Base-by-base conservation (phyloP, 2,329 filamentous ascomycete genomes). In the Bimuria novae-zelandiae region DNA sequence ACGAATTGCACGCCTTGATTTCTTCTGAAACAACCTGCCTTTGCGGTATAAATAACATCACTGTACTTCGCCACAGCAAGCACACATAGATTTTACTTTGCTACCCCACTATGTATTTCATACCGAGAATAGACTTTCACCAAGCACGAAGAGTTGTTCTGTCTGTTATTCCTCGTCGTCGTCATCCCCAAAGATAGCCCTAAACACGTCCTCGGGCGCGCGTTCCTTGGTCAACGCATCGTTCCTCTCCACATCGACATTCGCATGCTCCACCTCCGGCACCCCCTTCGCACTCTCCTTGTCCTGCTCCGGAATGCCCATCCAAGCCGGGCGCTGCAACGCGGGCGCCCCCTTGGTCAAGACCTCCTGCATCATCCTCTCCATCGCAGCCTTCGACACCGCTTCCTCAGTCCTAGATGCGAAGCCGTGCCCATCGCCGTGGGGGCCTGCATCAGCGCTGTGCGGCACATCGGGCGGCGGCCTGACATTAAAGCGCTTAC, bases 401-500 rank as follows among this genome's bases (percentile, higher is more conserved):
- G 83, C 72, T 53, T 82, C 81, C 41, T 75, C 66, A 0, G 68
- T 66, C 40, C 58, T 65, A 7, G 60, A 21, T 17, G 61, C 62
- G 37, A 60, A 61, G 27, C 51, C 52, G 33, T 53, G 51, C 56
- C 74, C 61, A 70, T 78, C 68, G n/a, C n/a, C n/a, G n/a, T n/a
- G n/a, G 10, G 67, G 56, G 16, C 65, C 70, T 50, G 72, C 70
- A 14, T 72, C 76, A 0, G 79, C 72, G 36, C 87, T 82, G 29
- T 80, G 75, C 63, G 84, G 82, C 27, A 88, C 85, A 70, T 91
- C 83, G 8, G 82, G 61, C 4, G 92, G 91, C 7, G 89, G 84
- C 55, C 82, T 85, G n/a, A 97, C 88, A 62, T 92, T 92, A 75
- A 99, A 96, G 7, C 94, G 83, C 72, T 97, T 99, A 76, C 93